Percentiles rank a stretch among this genome's conserved stretches.
Evolutionary conservation across 345 rosid species (phyloP).

Genomic region (Zanthoxylum bungeanum): DNA sequence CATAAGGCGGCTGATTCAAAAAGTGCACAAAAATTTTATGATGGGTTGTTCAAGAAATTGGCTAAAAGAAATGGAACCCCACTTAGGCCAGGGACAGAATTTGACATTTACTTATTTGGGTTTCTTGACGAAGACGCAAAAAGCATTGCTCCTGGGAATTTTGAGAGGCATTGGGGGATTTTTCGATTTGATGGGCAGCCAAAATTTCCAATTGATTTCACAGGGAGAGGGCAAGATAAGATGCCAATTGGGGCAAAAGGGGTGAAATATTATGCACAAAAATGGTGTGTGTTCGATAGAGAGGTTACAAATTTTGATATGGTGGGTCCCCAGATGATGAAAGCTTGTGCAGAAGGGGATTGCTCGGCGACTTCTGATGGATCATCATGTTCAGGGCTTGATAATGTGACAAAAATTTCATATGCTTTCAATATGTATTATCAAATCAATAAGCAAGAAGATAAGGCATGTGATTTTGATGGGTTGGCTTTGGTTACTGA

Average conservation of each 20-base stretch:
- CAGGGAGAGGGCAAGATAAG: conserved; percentile 50
- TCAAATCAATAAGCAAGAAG: conserved; percentile 58
- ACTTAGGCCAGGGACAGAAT: conserved; percentile 38
- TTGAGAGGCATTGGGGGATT: conserved; percentile 95
- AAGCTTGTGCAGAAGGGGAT: conserved; percentile 60
- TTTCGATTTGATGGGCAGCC: conserved; percentile 72
- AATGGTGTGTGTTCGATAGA: conserved; percentile 59
- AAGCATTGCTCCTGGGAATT: conserved; percentile 64
- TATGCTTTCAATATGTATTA: conserved; percentile 77
- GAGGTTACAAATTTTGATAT: conserved; percentile 5
- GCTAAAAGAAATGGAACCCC: conserved; percentile 62
- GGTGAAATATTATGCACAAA: conserved; percentile 48
- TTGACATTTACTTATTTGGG: conserved; percentile 63
- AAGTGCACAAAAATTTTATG: conserved; percentile 60
- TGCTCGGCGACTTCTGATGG: conserved; percentile 52
- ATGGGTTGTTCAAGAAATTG: conserved; percentile 60
- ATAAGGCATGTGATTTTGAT: conserved; percentile 56
- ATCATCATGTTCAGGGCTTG: conserved; percentile 39
- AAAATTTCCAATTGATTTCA: conserved; percentile 62
- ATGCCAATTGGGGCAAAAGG: conserved; percentile 56
- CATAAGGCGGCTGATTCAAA: conserved; percentile 24
- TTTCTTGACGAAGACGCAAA: conserved; percentile 74
- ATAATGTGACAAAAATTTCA: conserved; percentile 33
- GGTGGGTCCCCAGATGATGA: conserved; percentile 23
- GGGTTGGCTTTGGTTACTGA: conserved; percentile 48